phyloP scores from a whole-genome alignment of 2,329 filamentous ascomycete species.

The Cladosporium sp. region DNA sequence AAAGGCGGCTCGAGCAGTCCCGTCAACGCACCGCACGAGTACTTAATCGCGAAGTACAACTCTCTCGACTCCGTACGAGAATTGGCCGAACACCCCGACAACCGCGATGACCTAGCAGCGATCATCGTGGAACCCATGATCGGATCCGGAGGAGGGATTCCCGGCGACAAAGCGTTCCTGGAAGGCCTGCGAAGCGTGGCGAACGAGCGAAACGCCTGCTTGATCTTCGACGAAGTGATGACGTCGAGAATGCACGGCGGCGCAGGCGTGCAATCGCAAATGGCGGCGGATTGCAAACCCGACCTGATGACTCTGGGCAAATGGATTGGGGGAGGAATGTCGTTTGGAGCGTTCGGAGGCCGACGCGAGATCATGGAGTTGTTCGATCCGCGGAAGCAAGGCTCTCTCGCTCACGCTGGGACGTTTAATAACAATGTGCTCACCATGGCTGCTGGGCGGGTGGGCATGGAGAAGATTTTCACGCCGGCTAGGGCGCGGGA shows the following conservation, averaged over 20 bases:
- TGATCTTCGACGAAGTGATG: slow-evolving; percentile 70
- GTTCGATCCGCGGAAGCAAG: slow-evolving; percentile 47
- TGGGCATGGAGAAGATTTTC: slow-evolving; percentile 35
- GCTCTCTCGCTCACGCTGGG: slow-evolving; percentile 51
- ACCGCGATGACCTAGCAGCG: slow-evolving; percentile 49
- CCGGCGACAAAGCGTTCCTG: slow-evolving; percentile 50
- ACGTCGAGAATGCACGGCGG: slow-evolving; percentile 54
- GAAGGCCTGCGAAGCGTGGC: slow-evolving; percentile 46
- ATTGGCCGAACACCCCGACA: slow-evolving; percentile 30
- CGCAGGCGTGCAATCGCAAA: slow-evolving; percentile 42
- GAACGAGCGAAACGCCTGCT: slow-evolving; percentile 48
- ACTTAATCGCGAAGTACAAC: slow-evolving; percentile 59
- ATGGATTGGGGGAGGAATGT: slow-evolving; percentile 61
- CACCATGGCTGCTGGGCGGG: slow-evolving; percentile 53
- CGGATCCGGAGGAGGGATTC: slow-evolving; percentile 56
- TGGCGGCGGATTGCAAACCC: slow-evolving; percentile 43
- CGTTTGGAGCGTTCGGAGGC: slow-evolving; percentile 64
- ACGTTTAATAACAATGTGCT: slow-evolving; percentile 66
- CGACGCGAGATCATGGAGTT: slow-evolving; percentile 53
- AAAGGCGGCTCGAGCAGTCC: slow-evolving; percentile 14
- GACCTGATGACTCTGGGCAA: slow-evolving; percentile 64
- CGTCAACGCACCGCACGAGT: slow-evolving; percentile 46
- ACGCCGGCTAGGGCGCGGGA: slow-evolving; percentile 28
- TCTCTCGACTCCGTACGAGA: slow-evolving; percentile 47
- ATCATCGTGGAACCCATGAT: slow-evolving; percentile 65